These are phyloP conservation scores for Chloranthus sessilifolius DNA, from an alignment of 164 flowering plant species.

Conservation along the genomic window DNA sequence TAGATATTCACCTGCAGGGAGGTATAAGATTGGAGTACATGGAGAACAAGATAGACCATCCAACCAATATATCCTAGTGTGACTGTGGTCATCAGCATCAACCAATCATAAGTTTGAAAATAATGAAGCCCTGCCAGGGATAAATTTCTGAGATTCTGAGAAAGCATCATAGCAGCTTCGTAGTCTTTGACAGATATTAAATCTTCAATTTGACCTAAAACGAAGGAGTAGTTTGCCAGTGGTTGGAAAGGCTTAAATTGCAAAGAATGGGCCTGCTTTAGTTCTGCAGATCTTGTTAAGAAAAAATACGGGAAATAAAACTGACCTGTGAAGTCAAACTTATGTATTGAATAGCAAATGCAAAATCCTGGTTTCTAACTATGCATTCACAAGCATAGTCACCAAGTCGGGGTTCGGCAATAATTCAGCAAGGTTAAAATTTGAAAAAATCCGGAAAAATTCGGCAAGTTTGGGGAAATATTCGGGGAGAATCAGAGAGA, in stretches of 20 bases:
- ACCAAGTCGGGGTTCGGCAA: no score
- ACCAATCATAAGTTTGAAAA: constrained; percentile 98
- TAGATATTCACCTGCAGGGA: constrained; percentile 35
- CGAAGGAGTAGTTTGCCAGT: constrained; percentile 40
- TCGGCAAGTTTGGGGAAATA: no score
- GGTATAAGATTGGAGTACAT: constrained; percentile 81
- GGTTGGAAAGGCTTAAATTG: constrained; percentile 82
- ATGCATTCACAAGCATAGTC: no score
- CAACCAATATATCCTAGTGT: constrained; percentile 95
- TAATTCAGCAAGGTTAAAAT: no score
- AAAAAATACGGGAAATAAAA: constrained; percentile 11
- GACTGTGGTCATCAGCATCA: constrained; percentile 83
- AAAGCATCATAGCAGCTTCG: constrained; percentile 53
- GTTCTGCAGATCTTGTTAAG: constrained; percentile 59
- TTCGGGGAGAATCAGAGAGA: no score
- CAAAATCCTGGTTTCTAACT: no score
- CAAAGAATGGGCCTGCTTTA: constrained; percentile 70
- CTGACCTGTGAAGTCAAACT: constrained; percentile 1
- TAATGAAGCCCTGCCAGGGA: constrained; percentile 87
- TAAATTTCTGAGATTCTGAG: constrained; percentile 62
- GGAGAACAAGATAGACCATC: constrained; percentile 78
- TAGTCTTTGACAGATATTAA: constrained; percentile 48
- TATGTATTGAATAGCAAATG: not conserved
- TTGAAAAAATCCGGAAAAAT: no score
- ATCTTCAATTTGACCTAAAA: constrained; percentile 57